Evolutionary conservation across 768 basidiomycete species (phyloP), one percentile per base, ranked within the genome.

Genomic region (Auriculariales sp.): DNA sequence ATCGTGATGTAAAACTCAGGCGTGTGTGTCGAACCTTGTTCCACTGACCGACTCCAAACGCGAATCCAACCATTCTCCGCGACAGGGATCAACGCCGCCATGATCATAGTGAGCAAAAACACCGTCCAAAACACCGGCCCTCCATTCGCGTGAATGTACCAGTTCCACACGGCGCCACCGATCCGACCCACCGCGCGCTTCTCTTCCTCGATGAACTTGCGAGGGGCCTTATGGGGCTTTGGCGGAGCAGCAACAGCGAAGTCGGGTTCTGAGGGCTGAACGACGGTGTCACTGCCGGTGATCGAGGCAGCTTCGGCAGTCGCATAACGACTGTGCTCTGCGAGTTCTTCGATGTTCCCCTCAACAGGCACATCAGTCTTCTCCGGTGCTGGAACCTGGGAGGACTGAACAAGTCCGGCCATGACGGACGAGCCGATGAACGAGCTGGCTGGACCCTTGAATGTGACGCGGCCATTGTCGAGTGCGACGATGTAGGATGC

Each of bases 161-260:
- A 71, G 35, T 64, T 56, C 85, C 85, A 89, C 19, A 87, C 75
- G 32, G 76, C 74, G 50, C 70, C 65, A 45, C 73, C 64, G 48
- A 89, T 83, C 42, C 80, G 71, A 3, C 85, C 85, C 35, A 78
- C 77, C 1, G 81, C 83, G n/a, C 85, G 73, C 53, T 74, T 77
- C 61, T 88, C 85, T 57, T 88, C 86, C 57, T 94, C 90, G 4
- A 93, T 68, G 42, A 93, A 72, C 61, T 92, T 93, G 31, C 88
- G 72, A 0, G 90, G 83, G 1, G 71, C 58, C 58, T 79, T 84
- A 60, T 71, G 76, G 50, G 64, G 62, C 52, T 64, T 60, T 9
- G 60, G 52, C 22, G 57, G 33, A 3, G 31, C 47, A 3, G 48
- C 29, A 10, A 50, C 28, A 30, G 14, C 35, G 1, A 46, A 9